Evolutionary conservation across 1,284 basidiomycete species (phyloP).

Genomic region (Leccinum cinnamomeum): DNA sequence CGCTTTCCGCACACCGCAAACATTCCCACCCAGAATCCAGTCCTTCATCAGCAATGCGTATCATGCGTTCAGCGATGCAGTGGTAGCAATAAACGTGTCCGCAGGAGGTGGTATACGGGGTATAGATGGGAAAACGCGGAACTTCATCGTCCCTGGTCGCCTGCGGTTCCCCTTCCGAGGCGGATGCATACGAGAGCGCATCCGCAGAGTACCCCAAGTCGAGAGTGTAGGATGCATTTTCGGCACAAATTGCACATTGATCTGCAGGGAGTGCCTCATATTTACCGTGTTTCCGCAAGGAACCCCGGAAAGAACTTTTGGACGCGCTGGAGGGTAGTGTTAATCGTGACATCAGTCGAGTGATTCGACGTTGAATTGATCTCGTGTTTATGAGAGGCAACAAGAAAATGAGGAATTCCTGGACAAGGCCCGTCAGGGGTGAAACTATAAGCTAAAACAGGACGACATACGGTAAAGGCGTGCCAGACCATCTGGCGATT

Average conservation of each 20-base stretch:
- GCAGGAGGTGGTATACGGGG: constrained; percentile 74
- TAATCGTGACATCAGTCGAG: constrained; percentile 40
- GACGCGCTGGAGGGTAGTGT: constrained; percentile 29
- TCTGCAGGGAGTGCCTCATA: constrained; percentile 63
- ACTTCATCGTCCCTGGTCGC: constrained; percentile 18
- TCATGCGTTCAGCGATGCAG: constrained; percentile 80
- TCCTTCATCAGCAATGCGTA: constrained; percentile 67
- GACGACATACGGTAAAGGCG: constrained; percentile 81
- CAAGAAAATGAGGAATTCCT: constrained; percentile 96
- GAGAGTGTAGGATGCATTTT: constrained; percentile 64
- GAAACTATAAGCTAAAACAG: not conserved
- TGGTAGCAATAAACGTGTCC: constrained; percentile 87
- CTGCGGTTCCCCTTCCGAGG: constrained; percentile 9
- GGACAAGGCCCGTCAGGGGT: constrained; percentile 4
- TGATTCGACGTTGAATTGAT: constrained; percentile 58
- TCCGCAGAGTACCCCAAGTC: constrained; percentile 54
- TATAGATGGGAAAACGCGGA: constrained; percentile 63
- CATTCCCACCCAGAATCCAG: constrained; percentile 74
- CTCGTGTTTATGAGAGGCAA: constrained; percentile 81
- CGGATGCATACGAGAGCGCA: constrained; percentile 43
- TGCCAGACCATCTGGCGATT: constrained; percentile 99
- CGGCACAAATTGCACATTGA: constrained; percentile 79
- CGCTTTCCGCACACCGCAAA: constrained; percentile 67
- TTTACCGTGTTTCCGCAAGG: constrained; percentile 48
- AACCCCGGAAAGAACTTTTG: constrained; percentile 7